Base-by-base conservation (phyloP, 1,139 yeast genomes). In the Yamadazyma diddensiae region DNA sequence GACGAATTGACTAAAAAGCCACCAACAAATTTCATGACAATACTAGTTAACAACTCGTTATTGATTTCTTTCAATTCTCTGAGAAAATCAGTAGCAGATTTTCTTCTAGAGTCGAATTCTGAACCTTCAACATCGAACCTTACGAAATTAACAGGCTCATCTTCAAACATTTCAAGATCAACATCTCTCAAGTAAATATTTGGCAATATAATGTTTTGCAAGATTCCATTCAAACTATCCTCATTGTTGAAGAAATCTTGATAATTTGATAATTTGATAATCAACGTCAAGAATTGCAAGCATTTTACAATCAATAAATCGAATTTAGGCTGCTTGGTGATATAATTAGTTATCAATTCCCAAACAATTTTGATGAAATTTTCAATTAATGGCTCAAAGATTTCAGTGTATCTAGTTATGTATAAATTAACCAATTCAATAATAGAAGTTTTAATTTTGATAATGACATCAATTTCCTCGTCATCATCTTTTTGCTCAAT, bases 41-140 rank as follows among this genome's bases (percentile, higher is more conserved):
- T 77, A 34, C 71, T 70, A 0, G 97, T 90, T 18, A 87, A 80
- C 26, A 78, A 60, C 27, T 76, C 74, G 46, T 90, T 87, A 53
- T 86, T 81, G 37, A 81, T 81, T 34, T 81, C 88, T 46, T 88
- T 86, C 46, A 94, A 71, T 50, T 88, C 95, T 43, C 94, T 76
- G 45, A 94, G 66, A 50, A 94, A 88, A 50, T 88, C 97, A 1
- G 95, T 85, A 11, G 97, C 82, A 0, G 96, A 79, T 47, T 94
- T 78, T 58, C 97, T 75, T 58, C 98, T 77, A 1, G 97, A 83
- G 50, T 90, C 97, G 22, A 83, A 77, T 52, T 92, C 97, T 0
- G 95, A 82, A 3, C 97, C 98, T 62, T 92, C 98, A 35, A 94
- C 66, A 57, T 94, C 98, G 38, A 95, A 74, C 50, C 97, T 75